phyloP scores from a whole-genome alignment of 139 green algal species.

The Chlamydomonas schloesseri region DNA sequence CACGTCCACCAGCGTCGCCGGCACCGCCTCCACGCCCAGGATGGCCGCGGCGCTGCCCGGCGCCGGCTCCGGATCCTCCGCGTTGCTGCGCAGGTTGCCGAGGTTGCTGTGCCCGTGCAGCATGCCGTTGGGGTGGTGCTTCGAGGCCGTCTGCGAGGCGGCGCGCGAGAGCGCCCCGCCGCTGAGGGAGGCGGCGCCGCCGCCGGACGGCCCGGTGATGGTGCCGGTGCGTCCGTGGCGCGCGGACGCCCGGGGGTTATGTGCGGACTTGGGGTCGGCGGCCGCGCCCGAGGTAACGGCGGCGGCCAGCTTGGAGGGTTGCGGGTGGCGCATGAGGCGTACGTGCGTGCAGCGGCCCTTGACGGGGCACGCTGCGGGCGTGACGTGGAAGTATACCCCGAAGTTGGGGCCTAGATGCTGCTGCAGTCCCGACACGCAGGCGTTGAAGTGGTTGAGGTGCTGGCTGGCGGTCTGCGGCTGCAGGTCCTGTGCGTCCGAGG shows the following conservation, averaged over 20 bases:
- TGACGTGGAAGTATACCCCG: slow-evolving; percentile 41
- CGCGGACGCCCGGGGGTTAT: background rate
- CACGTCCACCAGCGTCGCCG: slow-evolving; percentile 21
- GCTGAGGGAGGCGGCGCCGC: too few relatives aligned
- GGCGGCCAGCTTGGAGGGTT: slow-evolving; percentile 23
- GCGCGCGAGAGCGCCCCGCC: too few relatives aligned
- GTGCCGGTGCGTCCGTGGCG: background rate
- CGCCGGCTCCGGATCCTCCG: background rate
- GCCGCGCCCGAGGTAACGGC: background rate
- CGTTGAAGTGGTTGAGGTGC: slow-evolving; percentile 27
- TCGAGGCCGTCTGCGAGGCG: too few relatives aligned
- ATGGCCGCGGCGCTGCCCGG: slow-evolving; percentile 22
- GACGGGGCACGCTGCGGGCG: slow-evolving; percentile 10
- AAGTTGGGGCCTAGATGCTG: slow-evolving; percentile 32
- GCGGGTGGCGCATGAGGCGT: slow-evolving; percentile 23
- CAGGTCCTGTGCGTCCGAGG: background rate
- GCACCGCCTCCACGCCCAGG: slow-evolving; percentile 8
- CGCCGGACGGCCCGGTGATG: background rate
- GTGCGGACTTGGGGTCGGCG: background rate
- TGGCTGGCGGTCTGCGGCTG: background rate
- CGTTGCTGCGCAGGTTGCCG: background rate
- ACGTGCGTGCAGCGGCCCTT: slow-evolving; percentile 24
- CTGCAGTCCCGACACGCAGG: slow-evolving; percentile 5
- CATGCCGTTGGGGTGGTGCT: too few relatives aligned
- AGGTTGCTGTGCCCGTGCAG: too few relatives aligned